phyloP scores from a whole-genome alignment of 345 rosid genomes.

The Rhodomyrtus tomentosa region DNA sequence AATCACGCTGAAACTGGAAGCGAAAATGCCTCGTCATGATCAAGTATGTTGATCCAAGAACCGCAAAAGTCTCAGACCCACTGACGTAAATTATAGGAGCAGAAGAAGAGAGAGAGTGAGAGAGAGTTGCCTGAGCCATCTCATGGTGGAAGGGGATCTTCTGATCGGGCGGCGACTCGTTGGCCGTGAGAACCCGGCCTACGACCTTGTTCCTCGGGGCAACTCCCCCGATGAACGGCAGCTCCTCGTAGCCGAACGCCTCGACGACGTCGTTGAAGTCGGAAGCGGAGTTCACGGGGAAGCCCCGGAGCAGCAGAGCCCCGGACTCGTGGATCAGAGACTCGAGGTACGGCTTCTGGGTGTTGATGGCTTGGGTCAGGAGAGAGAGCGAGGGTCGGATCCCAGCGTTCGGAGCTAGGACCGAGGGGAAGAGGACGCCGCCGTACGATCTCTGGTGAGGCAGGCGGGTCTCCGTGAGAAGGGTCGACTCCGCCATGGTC shows the following conservation, averaged over 20 bases:
- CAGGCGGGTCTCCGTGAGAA: constrained; percentile 26
- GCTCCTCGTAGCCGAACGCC: constrained; percentile 79
- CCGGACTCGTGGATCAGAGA: constrained; percentile 52
- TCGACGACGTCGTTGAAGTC: constrained; percentile 84
- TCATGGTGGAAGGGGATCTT: constrained; percentile 91
- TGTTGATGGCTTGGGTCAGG: constrained; percentile 21
- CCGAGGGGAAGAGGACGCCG: constrained; percentile 47
- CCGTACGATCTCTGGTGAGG: constrained; percentile 42
- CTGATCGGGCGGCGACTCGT: constrained; percentile 90
- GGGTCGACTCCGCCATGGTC: constrained; percentile 11
- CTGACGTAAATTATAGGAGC: not conserved
- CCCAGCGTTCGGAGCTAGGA: constrained; percentile 24
- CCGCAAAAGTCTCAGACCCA: not conserved
- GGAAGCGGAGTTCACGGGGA: constrained; percentile 40
- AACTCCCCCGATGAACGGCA: constrained; percentile 82
- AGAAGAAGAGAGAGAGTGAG: not conserved
- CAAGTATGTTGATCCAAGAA: not conserved
- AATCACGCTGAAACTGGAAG: not conserved
- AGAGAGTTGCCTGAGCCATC: constrained; percentile 64
- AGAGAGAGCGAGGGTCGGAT: constrained; percentile 16
- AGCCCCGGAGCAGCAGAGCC: constrained; percentile 65
- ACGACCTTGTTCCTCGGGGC: constrained; percentile 73
- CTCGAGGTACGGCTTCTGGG: constrained; percentile 39
- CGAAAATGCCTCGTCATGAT: not conserved
- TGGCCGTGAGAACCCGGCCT: constrained; percentile 88